Evolutionary conservation across 768 basidiomycete species (phyloP).

Genomic region (Clathrus columnatus): DNA sequence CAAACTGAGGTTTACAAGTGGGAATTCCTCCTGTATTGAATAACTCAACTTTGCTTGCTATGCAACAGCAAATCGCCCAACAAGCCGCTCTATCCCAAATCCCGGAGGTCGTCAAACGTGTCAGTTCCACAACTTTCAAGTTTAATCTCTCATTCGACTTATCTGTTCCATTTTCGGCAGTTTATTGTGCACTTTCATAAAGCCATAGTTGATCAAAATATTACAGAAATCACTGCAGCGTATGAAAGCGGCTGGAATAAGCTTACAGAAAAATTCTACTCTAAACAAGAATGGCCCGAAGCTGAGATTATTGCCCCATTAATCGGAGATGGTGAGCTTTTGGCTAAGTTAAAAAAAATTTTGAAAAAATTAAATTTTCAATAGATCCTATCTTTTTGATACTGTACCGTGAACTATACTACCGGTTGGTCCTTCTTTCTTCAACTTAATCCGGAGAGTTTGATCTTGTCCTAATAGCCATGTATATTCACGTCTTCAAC

Average conservation of each 20-base stretch:
- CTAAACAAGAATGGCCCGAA: slow-evolving; percentile 94
- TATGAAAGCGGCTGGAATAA: slow-evolving; percentile 98
- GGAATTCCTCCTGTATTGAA: slow-evolving; percentile 46
- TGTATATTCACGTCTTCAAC: slow-evolving; percentile 90
- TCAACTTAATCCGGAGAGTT: background rate
- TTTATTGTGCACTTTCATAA: slow-evolving; percentile 95
- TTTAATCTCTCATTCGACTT: background rate
- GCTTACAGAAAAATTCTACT: slow-evolving; percentile 91
- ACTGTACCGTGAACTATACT: slow-evolving; percentile 92
- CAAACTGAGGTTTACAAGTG: background rate
- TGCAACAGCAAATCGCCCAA: slow-evolving; percentile 80
- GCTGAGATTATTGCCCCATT: slow-evolving; percentile 92
- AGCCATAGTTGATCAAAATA: slow-evolving; percentile 85
- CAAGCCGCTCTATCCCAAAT: slow-evolving; percentile 76
- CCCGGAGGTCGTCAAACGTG: slow-evolving; percentile 83
- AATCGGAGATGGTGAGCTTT: slow-evolving; percentile 74
- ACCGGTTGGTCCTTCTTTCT: slow-evolving; percentile 33
- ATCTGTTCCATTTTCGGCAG: slow-evolving; percentile 29
- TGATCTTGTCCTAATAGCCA: slow-evolving; percentile 35
- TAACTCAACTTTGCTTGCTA: slow-evolving; percentile 56
- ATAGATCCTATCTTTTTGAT: slow-evolving; percentile 94
- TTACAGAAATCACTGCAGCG: slow-evolving; percentile 81
- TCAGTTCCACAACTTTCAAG: slow-evolving; percentile 33
- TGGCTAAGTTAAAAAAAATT: too few relatives aligned
- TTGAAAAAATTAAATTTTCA: background rate